Base-by-base conservation (phyloP, 129 eudicot genomes). In the Artemisia annua region DNA sequence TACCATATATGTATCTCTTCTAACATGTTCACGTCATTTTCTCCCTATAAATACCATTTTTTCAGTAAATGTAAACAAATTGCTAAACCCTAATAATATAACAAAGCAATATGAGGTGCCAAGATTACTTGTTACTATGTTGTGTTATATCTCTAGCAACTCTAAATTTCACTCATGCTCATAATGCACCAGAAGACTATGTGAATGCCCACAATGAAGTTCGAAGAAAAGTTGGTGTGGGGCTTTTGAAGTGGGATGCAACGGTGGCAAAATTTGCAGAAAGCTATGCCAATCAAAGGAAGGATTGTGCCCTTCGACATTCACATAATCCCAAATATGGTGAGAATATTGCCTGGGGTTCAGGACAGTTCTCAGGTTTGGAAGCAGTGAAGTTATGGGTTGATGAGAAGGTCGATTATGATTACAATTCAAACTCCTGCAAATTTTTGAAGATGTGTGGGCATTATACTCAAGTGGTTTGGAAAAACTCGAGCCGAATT, bases 381-480 rank as follows among this genome's bases (percentile, higher is more conserved):
- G 75, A 72, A 10, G 92, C 90, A 0, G 88, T 86, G 7, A 77
- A 76, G 32, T 9, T 80, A 75, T 86, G 90, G 88, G 86, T 85
- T 0, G 77, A 58, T 8, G 86, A 87, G 77, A 87, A 81, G 81
- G 9, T 35, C 14, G 0, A 81, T 50, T 83, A 87, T n/a, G 4
- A 81, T 60, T 83, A 83, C 19, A 13, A 46, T 11, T 43, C 88
- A 0, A 88, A 85, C 55, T 55, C 83, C 0, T 91, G 97, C 43
- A 39, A 22, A 0, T 5, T 26, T 0, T 64, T 48, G 0, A 52
- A 77, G 81, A 64, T 74, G 20, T 90, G 91, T 63, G 82, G 87
- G 66, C 91, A 90, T 72, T 90, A 90, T 64, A 87, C 97, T 28
- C 97, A 90, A 76, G 86, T 90, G 26, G 91, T 87, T 39, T 90